Conservation (phyloP, 495 filamentous ascomycete species). For the Ramalina peruviana region DNA sequence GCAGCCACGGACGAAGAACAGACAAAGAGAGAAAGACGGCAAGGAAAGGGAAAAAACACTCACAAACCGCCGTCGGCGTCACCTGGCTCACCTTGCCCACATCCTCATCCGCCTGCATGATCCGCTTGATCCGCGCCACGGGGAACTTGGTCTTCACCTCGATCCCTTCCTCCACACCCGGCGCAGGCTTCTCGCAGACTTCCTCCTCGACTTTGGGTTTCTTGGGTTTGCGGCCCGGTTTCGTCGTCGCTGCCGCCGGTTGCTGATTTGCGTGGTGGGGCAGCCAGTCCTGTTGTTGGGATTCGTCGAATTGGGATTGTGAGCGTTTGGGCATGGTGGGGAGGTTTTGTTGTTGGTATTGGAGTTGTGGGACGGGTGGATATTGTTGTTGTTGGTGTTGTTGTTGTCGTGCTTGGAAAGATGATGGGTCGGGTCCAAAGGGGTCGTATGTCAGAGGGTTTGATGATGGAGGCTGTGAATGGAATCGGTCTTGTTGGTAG, state of each 20-base stretch:
- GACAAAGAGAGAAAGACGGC: neutral
- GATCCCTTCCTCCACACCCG: slow-evolving; percentile 32
- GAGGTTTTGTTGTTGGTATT: slow-evolving; percentile 2
- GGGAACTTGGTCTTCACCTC: slow-evolving; percentile 92
- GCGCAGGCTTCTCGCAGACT: slow-evolving; percentile 12
- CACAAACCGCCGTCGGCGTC: slow-evolving; percentile 84
- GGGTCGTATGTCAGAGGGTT: slow-evolving; percentile 3
- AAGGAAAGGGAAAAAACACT: slow-evolving; percentile 18
- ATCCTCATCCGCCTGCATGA: slow-evolving; percentile 99
- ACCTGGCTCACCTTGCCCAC: slow-evolving; percentile 98
- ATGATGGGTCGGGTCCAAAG: slow-evolving; percentile 1
- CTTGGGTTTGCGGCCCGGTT: slow-evolving; percentile 20
- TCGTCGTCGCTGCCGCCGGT: slow-evolving; percentile 13
- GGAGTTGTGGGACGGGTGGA: neutral
- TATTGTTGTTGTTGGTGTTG: neutral
- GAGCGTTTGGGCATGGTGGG: slow-evolving; percentile 18
- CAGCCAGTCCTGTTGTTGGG: slow-evolving; percentile 18
- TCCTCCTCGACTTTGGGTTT: slow-evolving; percentile 17
- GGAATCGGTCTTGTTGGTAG: slow-evolving; percentile 8
- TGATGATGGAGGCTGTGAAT: neutral
- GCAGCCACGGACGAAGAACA: neutral
- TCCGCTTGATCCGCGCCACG: slow-evolving; percentile 94
- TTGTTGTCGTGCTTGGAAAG: neutral
- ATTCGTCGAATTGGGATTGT: slow-evolving; percentile 25
- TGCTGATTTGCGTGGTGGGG: neutral